These are phyloP conservation scores for Myrmaecium sp. DNA, from an alignment of 2,329 filamentous ascomycete genomes.

Conservation along the genomic window DNA sequence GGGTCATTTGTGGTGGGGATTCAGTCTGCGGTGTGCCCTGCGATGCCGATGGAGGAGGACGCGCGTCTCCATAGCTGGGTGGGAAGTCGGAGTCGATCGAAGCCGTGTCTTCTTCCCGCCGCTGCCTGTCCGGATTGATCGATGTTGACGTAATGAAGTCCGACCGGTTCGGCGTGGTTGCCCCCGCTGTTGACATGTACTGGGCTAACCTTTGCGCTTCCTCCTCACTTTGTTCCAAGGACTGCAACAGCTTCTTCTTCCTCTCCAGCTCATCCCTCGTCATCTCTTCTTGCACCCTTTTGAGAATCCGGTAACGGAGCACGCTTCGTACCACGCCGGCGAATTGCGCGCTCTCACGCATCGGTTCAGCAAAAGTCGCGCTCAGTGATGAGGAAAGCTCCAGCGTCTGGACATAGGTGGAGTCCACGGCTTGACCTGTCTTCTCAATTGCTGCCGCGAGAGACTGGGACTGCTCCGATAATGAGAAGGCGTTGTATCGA, in stretches of 20 bases:
- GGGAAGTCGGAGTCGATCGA: slow-evolving; percentile 96
- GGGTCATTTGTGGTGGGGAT: slow-evolving; percentile 21
- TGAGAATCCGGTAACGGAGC: slow-evolving; percentile 75
- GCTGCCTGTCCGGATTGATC: slow-evolving; percentile 21
- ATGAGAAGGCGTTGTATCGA: slow-evolving; percentile 90
- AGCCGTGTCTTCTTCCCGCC: slow-evolving; percentile 56
- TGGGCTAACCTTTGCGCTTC: slow-evolving; percentile 90
- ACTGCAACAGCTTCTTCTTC: slow-evolving; percentile 66
- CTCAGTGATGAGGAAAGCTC: slow-evolving; percentile 79
- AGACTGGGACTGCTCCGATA: slow-evolving; percentile 79
- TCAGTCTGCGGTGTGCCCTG: slow-evolving; percentile 43
- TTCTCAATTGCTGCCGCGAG: slow-evolving; percentile 88
- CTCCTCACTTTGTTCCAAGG: slow-evolving; percentile 81
- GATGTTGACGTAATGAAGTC: slow-evolving; percentile 44
- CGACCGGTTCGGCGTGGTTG: no score
- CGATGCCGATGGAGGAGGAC: slow-evolving; percentile 49
- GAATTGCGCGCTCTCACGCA: slow-evolving; percentile 95
- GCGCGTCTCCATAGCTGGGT: slow-evolving; percentile 61
- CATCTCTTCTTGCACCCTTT: slow-evolving; percentile 94
- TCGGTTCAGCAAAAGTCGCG: slow-evolving; percentile 88
- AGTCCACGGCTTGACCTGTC: slow-evolving; percentile 84
- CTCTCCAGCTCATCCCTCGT: slow-evolving; percentile 83
- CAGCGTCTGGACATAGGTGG: slow-evolving; percentile 88
- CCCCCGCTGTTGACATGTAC: no score
- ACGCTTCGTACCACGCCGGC: slow-evolving; percentile 84